Base-by-base conservation (phyloP, 768 basidiomycete genomes). In the Russula abietina region DNA sequence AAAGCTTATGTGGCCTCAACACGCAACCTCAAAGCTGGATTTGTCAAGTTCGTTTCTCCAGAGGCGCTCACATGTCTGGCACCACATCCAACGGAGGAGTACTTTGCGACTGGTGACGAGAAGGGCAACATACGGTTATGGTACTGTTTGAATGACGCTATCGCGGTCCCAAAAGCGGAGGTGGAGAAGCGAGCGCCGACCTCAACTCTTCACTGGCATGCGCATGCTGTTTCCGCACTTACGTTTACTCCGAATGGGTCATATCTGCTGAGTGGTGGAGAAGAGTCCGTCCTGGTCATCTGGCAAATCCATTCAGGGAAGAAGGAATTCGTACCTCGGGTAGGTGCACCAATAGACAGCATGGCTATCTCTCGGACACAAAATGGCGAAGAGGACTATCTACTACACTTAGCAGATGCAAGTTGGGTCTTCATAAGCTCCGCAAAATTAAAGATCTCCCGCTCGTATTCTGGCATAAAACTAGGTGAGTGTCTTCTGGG, bases 211-310 rank as follows among this genome's bases (percentile, higher is more conserved):
- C 96, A 98, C 74, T 99, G 97, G 97, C 97, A 99, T 71, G 90
- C 96, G 2, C 96, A 98, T 72, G 83, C 93, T 4, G 91, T 98
- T 19, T 86, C 89, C 3, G 87, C 92, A 1, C 72, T 99, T 30
- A 79, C 86, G 0, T 99, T 98, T 73, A 91, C 93, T 0, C 75
- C 86, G 14, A 94, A 96, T 67, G 97, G 97, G 14, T 88, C 93
- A 9, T 96, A 97, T 72, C 75, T 99, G 19, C 75, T 98, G 53
- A 95, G 91, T 64, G 96, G 93, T 65, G 97, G 97, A 50, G 93
- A 97, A 73, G 97, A 98, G 73, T 83, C 89, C 36, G 96, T 98
- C 11, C 75, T 99, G n/a, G 95, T 98, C 43, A 88, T 96, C 62
- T 99, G 97, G 97, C 93, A 97, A 71, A 73, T 99, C 46, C 87